These are phyloP conservation scores for Pestalotiopsis sp. DNA, from an alignment of 2,329 filamentous ascomycete species.

Conservation along the genomic window DNA sequence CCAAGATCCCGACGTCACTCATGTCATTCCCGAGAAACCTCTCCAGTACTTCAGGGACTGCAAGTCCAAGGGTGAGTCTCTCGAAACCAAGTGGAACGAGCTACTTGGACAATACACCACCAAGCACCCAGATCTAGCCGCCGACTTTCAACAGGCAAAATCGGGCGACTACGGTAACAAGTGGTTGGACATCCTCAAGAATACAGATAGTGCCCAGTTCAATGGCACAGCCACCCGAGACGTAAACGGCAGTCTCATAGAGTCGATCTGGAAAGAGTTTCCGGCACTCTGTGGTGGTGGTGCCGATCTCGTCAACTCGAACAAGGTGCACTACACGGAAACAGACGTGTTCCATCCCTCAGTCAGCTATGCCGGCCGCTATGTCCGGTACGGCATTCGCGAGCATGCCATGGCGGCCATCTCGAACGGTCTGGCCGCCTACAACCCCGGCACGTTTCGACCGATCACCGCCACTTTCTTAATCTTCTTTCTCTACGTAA, in stretches of 20 bases:
- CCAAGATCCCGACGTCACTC: slow-evolving; percentile 50
- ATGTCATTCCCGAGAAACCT: slow-evolving; percentile 41
- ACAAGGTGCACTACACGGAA: not conserved
- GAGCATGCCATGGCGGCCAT: slow-evolving; percentile 65
- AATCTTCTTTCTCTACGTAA: slow-evolving; percentile 54
- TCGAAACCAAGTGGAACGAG: not conserved
- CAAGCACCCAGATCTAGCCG: not conserved
- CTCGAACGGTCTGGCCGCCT: slow-evolving; percentile 62
- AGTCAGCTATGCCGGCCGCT: slow-evolving; percentile 17
- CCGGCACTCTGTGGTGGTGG: not conserved
- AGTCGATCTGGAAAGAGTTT: not conserved
- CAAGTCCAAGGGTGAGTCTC: not conserved
- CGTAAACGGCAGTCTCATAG: not conserved
- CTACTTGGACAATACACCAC: not conserved
- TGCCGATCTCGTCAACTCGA: not conserved
- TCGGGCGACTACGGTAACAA: not conserved
- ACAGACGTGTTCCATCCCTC: slow-evolving; percentile 19
- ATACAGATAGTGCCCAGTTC: not conserved
- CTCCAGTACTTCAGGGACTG: not conserved
- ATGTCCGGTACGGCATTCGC: slow-evolving; percentile 57
- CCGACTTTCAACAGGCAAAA: not conserved
- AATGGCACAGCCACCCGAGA: not conserved
- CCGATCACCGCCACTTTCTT: slow-evolving; percentile 59
- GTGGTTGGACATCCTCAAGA: not conserved
- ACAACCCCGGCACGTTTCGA: slow-evolving; percentile 48